phyloP scores from a whole-genome alignment of 108 stramenopile species.

The Pseudonitzschia multistriata region DNA sequence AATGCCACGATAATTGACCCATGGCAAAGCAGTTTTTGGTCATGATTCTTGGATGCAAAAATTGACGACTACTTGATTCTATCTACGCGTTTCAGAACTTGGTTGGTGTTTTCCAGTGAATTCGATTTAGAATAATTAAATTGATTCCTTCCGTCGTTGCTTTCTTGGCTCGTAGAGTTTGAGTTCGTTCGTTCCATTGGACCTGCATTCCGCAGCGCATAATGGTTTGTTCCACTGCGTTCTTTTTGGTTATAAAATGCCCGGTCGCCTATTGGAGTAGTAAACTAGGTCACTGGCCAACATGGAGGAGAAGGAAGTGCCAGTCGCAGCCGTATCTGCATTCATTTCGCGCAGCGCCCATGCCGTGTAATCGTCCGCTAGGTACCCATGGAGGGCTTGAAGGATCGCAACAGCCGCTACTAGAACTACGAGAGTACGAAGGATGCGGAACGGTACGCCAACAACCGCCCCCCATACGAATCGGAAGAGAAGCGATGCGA shows the following conservation, averaged over 20 bases:
- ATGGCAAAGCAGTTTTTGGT: too few species aligned
- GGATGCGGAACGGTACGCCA: constrained; percentile 44
- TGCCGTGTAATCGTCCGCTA: constrained; percentile 16
- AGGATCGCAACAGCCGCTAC: neutral
- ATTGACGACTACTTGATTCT: too few species aligned
- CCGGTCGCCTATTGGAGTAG: constrained; percentile 1
- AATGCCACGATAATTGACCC: too few species aligned
- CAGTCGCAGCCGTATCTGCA: neutral
- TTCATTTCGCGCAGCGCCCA: constrained; percentile 6
- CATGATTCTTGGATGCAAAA: too few species aligned
- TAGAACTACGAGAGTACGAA: constrained; percentile 24
- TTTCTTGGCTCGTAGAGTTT: too few species aligned
- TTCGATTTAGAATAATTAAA: too few species aligned
- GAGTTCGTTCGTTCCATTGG: too few species aligned
- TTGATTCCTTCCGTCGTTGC: too few species aligned
- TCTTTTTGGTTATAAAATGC: neutral
- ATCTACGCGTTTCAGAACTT: too few species aligned
- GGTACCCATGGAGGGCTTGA: constrained; percentile 21
- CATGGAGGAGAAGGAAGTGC: neutral
- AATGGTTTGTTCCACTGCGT: too few species aligned
- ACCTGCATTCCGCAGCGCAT: too few species aligned
- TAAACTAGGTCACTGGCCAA: neutral
- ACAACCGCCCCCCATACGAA: constrained; percentile 47
- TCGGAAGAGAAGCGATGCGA: constrained; percentile 48
- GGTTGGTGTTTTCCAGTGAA: too few species aligned